Evolutionary conservation across 2,329 filamentous ascomycete species (phyloP), one percentile per base, ranked within the genome.

Genomic region (Sporothrix variecibatus): DNA sequence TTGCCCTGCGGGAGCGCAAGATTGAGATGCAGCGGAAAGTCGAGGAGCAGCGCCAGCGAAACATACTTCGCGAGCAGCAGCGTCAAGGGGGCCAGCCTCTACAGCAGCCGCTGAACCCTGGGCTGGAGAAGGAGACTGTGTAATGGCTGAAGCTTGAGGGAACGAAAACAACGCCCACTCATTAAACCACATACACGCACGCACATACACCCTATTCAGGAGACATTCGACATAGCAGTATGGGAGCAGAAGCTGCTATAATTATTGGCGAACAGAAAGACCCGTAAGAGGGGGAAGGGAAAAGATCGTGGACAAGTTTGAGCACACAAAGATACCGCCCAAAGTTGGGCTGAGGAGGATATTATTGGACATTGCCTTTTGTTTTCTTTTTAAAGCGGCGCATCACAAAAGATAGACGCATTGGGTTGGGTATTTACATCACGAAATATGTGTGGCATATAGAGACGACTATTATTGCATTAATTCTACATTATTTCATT

Each of bases 1-100:
- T 88, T 77, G 88, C 88, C 65, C 79, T 93, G 72, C 83, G 83
- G 72, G 81, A 87, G 80, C 81, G 83, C 74, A 89, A 87, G 77
- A 83, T 84, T 38, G 84, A 86, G 76, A 81, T 86, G 81, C 79
- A 82, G 72, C 79, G 80, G 15, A 82, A 79, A 73, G 81, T 82
- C 9, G 82, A 85, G 53, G 82, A 83, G 65, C 79, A 83, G 76
- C 79, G 79, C 34, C 74, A 49, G 15, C 73, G 67, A 20, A 60
- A 56, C 40, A 68, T 68, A 11, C 43, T 34, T 6, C 62, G 51
- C 3, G 26, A 49, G 12, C 51, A 65, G 8, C 68, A 72, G 38
- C 51, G 34, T n/a, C 20, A 46, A 6, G 34, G 43, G 3, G 34
- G 43, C 5, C 20, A 62, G 40, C 26, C 51, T n/a, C 34, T 73